Evolutionary conservation across 2,329 filamentous ascomycete species (phyloP).

Genomic region (Xylariales sp.): DNA sequence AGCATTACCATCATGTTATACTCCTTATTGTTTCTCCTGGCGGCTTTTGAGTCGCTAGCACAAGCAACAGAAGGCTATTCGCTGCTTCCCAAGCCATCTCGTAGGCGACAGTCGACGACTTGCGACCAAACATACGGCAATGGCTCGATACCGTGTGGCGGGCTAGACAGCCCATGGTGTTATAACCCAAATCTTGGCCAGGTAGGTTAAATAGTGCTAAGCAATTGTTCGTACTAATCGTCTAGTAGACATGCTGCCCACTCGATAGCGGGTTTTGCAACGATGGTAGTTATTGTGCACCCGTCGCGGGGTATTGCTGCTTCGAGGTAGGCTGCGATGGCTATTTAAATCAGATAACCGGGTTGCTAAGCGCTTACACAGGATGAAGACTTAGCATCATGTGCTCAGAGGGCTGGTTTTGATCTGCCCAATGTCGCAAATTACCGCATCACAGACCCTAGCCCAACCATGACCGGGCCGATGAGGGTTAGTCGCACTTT

Average conservation of each 20-base stretch:
- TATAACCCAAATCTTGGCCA: constrained; percentile 52
- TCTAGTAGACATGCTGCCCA: constrained; percentile 52
- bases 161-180: constrained; percentile 48
- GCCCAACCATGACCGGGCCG: constrained; percentile 17
- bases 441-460: constrained; percentile 20
- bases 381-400: constrained; percentile 52
- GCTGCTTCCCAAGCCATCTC: constrained; percentile 33
- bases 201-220: constrained; percentile 42
- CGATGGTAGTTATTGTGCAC: constrained; percentile 52
- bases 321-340: constrained; percentile 48
- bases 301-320: constrained; percentile 54
- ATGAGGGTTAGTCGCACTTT: constrained; percentile 35
- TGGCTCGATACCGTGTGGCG: constrained; percentile 50
- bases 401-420: constrained; percentile 52
- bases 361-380: constrained; percentile 40
- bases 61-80: constrained; percentile 42
- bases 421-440: constrained; percentile 42
- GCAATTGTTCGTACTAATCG: constrained; percentile 27
- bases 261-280: constrained; percentile 53
- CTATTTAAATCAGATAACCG: constrained; percentile 1
- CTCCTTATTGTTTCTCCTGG: constrained; percentile 36
- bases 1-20: constrained; percentile 34
- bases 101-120: constrained; percentile 44
- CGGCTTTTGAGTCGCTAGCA: constrained; percentile 34
- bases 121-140: constrained; percentile 52